Conservation (phyloP, 78 protist species). For the Guillardia theta region DNA sequence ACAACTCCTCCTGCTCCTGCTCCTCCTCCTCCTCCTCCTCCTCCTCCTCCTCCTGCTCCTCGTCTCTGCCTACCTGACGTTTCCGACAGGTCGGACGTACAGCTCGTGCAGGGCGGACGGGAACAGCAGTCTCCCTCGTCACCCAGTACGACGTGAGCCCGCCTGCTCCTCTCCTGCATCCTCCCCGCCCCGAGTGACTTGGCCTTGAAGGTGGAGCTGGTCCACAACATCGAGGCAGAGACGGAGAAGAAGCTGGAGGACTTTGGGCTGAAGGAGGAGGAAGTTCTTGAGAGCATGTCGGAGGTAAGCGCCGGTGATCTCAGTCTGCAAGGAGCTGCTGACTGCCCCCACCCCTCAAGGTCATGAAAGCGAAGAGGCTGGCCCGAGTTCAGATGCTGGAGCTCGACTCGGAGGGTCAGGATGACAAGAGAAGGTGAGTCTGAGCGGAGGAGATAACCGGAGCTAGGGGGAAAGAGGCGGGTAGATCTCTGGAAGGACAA, state of each 20-base stretch:
- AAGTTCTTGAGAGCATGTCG: background rate
- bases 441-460: too few relatives aligned
- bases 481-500: too few relatives aligned
- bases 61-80: background rate
- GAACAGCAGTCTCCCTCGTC: background rate
- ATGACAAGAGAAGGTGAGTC: too few relatives aligned
- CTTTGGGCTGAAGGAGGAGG: background rate
- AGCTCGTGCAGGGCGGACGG: conserved; percentile 54
- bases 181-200: too few relatives aligned
- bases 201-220: too few relatives aligned
- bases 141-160: conserved; percentile 61
- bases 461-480: too few relatives aligned
- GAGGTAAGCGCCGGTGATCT: background rate
- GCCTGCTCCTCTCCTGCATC: too few relatives aligned
- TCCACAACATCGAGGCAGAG: conserved; percentile 16
- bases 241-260: conserved; percentile 26
- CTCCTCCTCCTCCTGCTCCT: background rate
- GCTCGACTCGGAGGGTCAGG: conserved; percentile 37
- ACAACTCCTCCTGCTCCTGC: background rate
- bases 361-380: background rate
- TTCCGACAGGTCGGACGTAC: conserved; percentile 53
- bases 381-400: background rate
- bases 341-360: background rate
- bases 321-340: background rate
- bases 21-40: background rate